phyloP scores from a whole-genome alignment of 495 filamentous ascomycete genomes.

The Penicillium pancosmium region DNA sequence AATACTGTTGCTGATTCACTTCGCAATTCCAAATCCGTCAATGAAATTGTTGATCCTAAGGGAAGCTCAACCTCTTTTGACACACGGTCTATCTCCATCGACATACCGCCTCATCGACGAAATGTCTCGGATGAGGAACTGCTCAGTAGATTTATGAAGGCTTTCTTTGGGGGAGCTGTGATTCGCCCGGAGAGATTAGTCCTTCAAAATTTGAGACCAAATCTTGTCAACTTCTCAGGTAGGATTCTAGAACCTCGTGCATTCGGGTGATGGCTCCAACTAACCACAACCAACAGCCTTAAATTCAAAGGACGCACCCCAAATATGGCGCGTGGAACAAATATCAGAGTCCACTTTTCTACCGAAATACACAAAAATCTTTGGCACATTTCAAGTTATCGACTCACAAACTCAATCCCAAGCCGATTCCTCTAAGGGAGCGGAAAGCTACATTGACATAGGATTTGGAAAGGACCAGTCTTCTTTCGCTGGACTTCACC shows the following conservation, averaged over 20 bases:
- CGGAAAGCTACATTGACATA: not conserved
- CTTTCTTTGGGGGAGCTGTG: not conserved
- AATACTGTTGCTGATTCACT: not conserved
- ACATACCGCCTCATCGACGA: constrained; percentile 1
- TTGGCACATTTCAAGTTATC: not conserved
- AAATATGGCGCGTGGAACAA: not conserved
- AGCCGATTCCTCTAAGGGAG: not conserved
- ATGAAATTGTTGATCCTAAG: not conserved
- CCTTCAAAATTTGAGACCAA: not conserved
- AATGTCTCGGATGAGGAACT: constrained; percentile 1
- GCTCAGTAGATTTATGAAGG: not conserved
- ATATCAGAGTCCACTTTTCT: not conserved
- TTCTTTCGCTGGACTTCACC: constrained; percentile 1
- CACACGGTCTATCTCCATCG: not conserved
- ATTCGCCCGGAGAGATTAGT: not conserved
- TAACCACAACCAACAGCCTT: not conserved
- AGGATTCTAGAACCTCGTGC: not conserved
- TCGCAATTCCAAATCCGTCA: not conserved
- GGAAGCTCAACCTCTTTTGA: not conserved
- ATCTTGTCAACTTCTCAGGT: not conserved
- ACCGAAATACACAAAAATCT: not conserved
- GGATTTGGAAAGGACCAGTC: not conserved
- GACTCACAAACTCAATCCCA: not conserved
- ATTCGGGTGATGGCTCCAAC: not conserved
- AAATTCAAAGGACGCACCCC: not conserved